Base-by-base conservation (phyloP, 805 yeast species). In the Lachancea lanzarotensis region DNA sequence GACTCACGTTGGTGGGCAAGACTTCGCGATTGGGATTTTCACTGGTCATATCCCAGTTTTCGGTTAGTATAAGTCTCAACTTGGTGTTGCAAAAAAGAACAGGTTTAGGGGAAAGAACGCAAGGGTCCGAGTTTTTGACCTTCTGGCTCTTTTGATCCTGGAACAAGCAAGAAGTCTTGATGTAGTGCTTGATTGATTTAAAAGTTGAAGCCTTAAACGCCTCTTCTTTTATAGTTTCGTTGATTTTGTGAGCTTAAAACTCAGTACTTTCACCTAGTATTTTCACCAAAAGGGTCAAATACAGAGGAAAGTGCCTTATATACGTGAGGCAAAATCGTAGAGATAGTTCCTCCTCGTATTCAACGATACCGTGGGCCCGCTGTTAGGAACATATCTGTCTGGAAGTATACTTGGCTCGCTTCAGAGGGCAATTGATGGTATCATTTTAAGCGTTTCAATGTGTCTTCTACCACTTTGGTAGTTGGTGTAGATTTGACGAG, bases 1-100 rank as follows among this genome's bases (percentile, higher is more conserved):
- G 97, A 47, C 73, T 73, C 49, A 89, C 83, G 43, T 75, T 69
- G 40, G 70, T 69, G 54, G 86, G 95, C 49, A 80, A 76, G 35
- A 71, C 61, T 53, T 71, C 74, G 56, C 74, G 68, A 35, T 59
- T 50, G 8, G 61, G 47, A 20, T 64, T 42, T 20, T 33, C 22
- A 13, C 51, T 46, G 26, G 48, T 20, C 54, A 54, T 53, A 17
- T 33, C 33, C 35, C 29, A 22, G 35, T 19, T 29, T 39, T 26
- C 30, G 15, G 42, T 39, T 39, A 39, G 42, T 39, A 39, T 22
- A 15, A 30, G 35, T 39, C 27, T 9, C 37, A 40, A 22, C 31
- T 32, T 40, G 44, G 25, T 8, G n/a, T n/a, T n/a, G n/a, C n/a
- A n/a, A n/a, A n/a, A n/a, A n/a, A n/a, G n/a, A 17, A 26, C 29